Evolutionary conservation across 768 basidiomycete genomes (phyloP).

Genomic region (Suillus occidentalis): DNA sequence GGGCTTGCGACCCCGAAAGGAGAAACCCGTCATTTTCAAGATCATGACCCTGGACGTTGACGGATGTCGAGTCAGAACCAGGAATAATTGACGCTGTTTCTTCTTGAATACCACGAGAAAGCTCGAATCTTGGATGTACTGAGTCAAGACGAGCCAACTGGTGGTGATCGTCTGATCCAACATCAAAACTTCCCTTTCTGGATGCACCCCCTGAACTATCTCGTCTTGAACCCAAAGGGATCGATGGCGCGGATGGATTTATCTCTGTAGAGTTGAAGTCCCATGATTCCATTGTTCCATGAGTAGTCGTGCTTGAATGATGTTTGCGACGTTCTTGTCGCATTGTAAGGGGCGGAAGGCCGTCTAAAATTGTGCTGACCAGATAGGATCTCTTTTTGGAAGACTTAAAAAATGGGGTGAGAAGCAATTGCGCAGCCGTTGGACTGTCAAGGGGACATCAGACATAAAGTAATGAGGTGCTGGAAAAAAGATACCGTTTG

Average conservation of each 20-base stretch:
- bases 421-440: slow-evolving; percentile 73
- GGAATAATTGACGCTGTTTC: background rate
- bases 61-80: background rate
- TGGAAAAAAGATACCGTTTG: slow-evolving; percentile 48
- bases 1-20: background rate
- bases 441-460: slow-evolving; percentile 47
- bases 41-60: background rate
- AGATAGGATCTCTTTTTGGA: slow-evolving; percentile 81
- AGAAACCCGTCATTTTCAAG: background rate
- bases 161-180: slow-evolving; percentile 9
- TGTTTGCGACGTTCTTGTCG: slow-evolving; percentile 68
- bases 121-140: slow-evolving; percentile 2
- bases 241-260: slow-evolving; percentile 32
- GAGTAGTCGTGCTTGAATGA: slow-evolving; percentile 35
- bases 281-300: slow-evolving; percentile 74
- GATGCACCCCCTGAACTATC: slow-evolving; percentile 9
- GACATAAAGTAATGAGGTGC: background rate
- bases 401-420: slow-evolving; percentile 73
- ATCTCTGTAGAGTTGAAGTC: slow-evolving; percentile 60
- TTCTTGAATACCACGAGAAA: slow-evolving; percentile 3
- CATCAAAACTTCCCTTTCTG: slow-evolving; percentile 7
- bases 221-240: slow-evolving; percentile 2
- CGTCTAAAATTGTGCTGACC: slow-evolving; percentile 71
- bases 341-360: slow-evolving; percentile 68
- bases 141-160: background rate